Conservation (phyloP, 257 asterid genomes). For the Fraxinus americana region DNA sequence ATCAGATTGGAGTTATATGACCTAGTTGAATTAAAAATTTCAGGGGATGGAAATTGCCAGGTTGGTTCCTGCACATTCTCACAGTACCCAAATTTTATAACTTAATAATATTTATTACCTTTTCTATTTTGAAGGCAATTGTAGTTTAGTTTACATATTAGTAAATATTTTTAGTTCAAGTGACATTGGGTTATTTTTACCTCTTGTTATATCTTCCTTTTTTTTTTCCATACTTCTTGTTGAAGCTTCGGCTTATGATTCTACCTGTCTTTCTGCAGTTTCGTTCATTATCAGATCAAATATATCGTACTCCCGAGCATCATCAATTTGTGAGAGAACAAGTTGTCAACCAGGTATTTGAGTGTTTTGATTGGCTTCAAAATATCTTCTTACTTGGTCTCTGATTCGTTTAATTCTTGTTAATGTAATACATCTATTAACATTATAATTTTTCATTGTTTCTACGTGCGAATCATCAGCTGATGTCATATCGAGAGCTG, state of each 20-base stretch:
- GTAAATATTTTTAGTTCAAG: not conserved
- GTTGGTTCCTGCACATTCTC: constrained; percentile 39
- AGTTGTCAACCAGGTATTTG: constrained; percentile 63
- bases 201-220: no score
- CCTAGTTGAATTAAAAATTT: constrained; percentile 67
- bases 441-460: constrained; percentile 4
- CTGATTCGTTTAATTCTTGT: not conserved
- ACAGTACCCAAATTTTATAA: not conserved
- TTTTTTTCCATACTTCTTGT: not conserved
- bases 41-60: constrained; percentile 97
- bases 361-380: not conserved
- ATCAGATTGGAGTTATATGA: constrained; percentile 77
- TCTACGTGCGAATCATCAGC: constrained; percentile 45
- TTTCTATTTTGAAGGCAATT: not conserved
- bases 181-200: not conserved
- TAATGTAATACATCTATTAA: not conserved
- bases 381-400: not conserved
- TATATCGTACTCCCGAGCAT: constrained; percentile 75
- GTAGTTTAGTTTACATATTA: not conserved
- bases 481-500: constrained; percentile 62
- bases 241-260: not conserved
- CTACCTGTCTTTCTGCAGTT: constrained; percentile 40
- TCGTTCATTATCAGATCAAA: constrained; percentile 93
- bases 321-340: constrained; percentile 75
- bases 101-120: not conserved